Base-by-base conservation (phyloP, 106 monocot species). In the Apostasia shenzhenica region DNA sequence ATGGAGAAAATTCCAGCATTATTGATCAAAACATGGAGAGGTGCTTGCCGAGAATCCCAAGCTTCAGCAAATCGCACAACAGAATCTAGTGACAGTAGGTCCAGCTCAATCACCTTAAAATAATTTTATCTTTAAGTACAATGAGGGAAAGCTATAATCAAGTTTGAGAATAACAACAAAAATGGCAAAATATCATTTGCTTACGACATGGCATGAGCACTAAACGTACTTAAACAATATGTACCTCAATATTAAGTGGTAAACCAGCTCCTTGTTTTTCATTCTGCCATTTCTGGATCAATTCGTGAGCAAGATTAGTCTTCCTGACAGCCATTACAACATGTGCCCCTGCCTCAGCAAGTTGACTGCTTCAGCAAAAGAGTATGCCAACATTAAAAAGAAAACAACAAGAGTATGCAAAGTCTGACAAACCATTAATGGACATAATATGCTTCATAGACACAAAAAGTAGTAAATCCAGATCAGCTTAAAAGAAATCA, bases 291-390 rank as follows among this genome's bases (percentile, higher is more conserved):
- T 87, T 77, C 76, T 82, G 79, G 51, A 99, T 93, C 81, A 99
- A 72, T 58, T 99, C 90, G 40, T 82, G 83, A 57, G 92, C 97
- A 39, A 78, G 11, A 45, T 83, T 87, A 2, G 73, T 64, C 66
- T 72, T 99, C 79, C 97, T 89, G 4, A 99, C 97, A 39, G 92
- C 97, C 97, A 99, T 99, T 42, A 99, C 87, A 41, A 99, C 87
- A 78, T 99, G 97, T 4, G 76, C 97, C 47, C 92, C 97, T 8
- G 83, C 73, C 48, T 83, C 68, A 12, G 97, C 97, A 57, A 99
- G 81, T 72, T 97, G 97, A 70, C 97, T 97, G 77, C 14, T 78
- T 51, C 59, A 55, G 61, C 49, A 4, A 65, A 76, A 51, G 9
- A 5, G 48, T 45, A 41, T 41, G 5, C 41, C 58, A 59, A 3